Evolutionary conservation across 139 green algal species (phyloP), one percentile per base, ranked within the genome.

Genomic region (Chlamydomonas sphaeroides): DNA sequence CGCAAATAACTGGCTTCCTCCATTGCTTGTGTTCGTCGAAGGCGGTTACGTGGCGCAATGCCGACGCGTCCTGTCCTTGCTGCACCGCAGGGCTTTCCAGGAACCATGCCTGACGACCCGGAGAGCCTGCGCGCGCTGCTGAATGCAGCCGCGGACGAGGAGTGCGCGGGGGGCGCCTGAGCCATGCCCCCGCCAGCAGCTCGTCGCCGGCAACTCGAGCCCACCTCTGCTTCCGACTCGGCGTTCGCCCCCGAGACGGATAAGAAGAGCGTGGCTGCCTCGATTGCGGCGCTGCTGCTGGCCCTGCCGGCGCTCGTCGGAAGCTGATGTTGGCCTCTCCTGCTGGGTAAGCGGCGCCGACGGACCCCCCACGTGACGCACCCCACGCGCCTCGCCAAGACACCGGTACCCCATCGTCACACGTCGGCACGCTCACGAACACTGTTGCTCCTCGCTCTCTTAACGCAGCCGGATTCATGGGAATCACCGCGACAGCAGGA

Each of bases 241-340:
- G n/a, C n/a, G n/a, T n/a, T n/a, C n/a, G n/a, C n/a, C n/a, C n/a
- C n/a, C n/a, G n/a, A n/a, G 73, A 80, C 73, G 45, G 56, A 66
- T 81, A 18, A 26, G 65, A 66, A 20, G 36, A 82, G 72, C 67
- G 5, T 92, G 5, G 62, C 68, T 18, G 76, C 83, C 20, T 88
- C 88, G 25, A 36, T 87, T 5, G 85, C 72, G 0, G 88, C 90
- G 45, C 74, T 93, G 65, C 72, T 90, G 35, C 81, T 93, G 48
- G 89, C 86, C 32, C 67, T 93, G 17, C 90, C 90, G 23, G 88
- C 90, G 5, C 80, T 93, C 0, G 79, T 93, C n/a, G 92, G 92
- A 14, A 90, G 78, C 87, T 95, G 92, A 92, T 95, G 92, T 83
- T 94, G 88, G 89, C 92, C 92, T 23, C 77, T 95, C 49, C 88